phyloP scores from a whole-genome alignment of 169 alveolate species.

The Plasmodium cynomolgi region DNA sequence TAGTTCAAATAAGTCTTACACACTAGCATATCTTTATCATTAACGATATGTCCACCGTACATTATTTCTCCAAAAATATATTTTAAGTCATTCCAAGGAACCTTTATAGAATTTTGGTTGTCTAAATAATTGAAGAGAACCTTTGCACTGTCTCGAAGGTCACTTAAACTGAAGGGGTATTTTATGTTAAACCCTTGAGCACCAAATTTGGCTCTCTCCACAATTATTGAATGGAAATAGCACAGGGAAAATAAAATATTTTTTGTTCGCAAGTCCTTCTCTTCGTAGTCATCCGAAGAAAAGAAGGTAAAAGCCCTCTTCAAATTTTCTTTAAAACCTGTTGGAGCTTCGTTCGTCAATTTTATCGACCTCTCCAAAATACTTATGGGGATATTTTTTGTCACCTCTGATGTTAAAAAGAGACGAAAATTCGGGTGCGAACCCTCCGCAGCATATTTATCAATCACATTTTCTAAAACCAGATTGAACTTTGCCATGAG shows the following conservation, averaged over 20 bases:
- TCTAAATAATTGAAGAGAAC: constrained; percentile 95
- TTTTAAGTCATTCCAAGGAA: constrained; percentile 98
- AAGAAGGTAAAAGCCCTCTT: constrained; percentile 96
- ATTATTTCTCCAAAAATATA: constrained; percentile 98
- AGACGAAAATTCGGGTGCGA: constrained; percentile 95
- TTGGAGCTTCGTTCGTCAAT: constrained; percentile 97
- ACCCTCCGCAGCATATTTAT: constrained; percentile 94
- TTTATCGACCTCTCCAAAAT: constrained; percentile 96
- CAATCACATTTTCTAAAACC: constrained; percentile 95
- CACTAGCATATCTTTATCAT: constrained; percentile 95
- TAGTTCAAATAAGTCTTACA: constrained; percentile 93
- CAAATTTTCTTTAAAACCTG: constrained; percentile 95
- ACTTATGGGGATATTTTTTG: constrained; percentile 94
- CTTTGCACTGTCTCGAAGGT: constrained; percentile 95
- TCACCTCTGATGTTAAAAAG: constrained; percentile 95
- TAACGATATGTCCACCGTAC: constrained; percentile 99
- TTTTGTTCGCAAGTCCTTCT: constrained; percentile 93
- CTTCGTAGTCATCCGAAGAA: constrained; percentile 93
- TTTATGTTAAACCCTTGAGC: constrained; percentile 97
- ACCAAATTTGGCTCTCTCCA: constrained; percentile 98
- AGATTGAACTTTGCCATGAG: constrained; percentile 95
- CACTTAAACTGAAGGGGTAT: constrained; percentile 96
- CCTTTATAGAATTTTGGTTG: constrained; percentile 87
- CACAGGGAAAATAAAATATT: constrained; percentile 96
- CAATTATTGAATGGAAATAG: constrained; percentile 96